A percentile compares a stretch with the other conserved stretches of the same genome.
Evolutionary conservation across 139 green algal genomes (phyloP).

Genomic region (Marvania coccoides): DNA sequence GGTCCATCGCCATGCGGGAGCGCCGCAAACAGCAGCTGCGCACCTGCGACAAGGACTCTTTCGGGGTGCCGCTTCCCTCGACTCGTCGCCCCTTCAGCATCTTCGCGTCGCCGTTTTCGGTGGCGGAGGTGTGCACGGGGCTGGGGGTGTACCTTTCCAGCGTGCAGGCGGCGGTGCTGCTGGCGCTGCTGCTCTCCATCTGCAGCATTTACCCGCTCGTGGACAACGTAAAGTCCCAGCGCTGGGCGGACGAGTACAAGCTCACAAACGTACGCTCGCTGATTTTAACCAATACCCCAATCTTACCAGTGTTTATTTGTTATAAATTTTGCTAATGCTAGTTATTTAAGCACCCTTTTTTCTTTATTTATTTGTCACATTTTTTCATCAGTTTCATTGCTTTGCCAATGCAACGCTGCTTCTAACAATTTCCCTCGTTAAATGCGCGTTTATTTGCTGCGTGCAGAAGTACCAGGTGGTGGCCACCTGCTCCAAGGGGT

Average conservation of each 20-base stretch:
- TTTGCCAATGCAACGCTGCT: too few relatives aligned
- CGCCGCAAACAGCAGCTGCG: slow-evolving; percentile 18
- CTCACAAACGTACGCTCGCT: too few relatives aligned
- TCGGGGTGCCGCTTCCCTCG: slow-evolving; percentile 18
- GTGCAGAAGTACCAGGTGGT: neutral
- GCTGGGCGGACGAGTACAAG: slow-evolving; percentile 23
- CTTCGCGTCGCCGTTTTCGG: slow-evolving; percentile 11
- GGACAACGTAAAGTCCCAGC: slow-evolving; percentile 21
- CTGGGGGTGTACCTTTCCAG: slow-evolving; percentile 26
- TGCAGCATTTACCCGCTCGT: slow-evolving; percentile 34
- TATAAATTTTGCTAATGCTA: slow-evolving; percentile 2
- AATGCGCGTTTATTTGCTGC: too few relatives aligned
- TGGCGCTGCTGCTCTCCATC: slow-evolving; percentile 29
- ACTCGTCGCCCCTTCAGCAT: slow-evolving; percentile 18
- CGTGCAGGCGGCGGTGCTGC: slow-evolving; percentile 12
- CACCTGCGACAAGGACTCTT: slow-evolving; percentile 10
- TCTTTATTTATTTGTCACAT: neutral
- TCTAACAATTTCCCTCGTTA: too few relatives aligned
- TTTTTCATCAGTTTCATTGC: neutral
- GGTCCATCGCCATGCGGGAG: slow-evolving; percentile 11
- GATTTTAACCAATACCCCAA: too few relatives aligned
- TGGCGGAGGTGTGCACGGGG: slow-evolving; percentile 25
- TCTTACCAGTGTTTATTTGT: too few relatives aligned
- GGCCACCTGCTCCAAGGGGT: slow-evolving; percentile 25
- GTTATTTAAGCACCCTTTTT: neutral